Evolutionary conservation across 306 rosid species (phyloP).

Genomic region (Herpetospermum pedunculosum): DNA sequence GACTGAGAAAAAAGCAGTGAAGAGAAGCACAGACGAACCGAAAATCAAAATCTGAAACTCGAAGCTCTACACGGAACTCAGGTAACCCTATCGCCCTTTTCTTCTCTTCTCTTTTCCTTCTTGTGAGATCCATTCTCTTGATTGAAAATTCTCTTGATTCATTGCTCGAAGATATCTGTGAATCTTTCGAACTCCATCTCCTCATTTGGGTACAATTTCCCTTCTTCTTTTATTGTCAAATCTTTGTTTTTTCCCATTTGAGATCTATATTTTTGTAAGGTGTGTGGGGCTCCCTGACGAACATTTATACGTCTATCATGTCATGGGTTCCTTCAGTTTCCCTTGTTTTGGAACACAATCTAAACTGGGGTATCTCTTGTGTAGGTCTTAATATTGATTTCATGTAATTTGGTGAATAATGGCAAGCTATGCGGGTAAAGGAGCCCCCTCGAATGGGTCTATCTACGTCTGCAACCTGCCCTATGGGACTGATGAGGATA

Average conservation of each 20-base stretch:
- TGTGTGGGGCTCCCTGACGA: background rate
- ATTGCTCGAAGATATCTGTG: background rate
- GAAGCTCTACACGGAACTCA: background rate
- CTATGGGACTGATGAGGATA: slow-evolving; percentile 66
- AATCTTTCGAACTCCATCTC: background rate
- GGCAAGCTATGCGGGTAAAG: slow-evolving; percentile 63
- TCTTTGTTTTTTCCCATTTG: background rate
- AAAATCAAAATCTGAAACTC: background rate
- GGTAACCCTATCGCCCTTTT: slow-evolving; percentile 2
- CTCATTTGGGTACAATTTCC: background rate
- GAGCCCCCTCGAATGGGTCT: slow-evolving; percentile 69
- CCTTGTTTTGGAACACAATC: background rate
- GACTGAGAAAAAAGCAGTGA: background rate
- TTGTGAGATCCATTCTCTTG: background rate
- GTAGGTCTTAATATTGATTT: slow-evolving; percentile 33
- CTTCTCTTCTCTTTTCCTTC: background rate
- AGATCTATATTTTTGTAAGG: background rate
- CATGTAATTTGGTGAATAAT: slow-evolving; percentile 55
- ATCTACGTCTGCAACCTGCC: slow-evolving; percentile 93
- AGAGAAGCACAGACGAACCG: background rate
- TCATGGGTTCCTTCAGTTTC: background rate
- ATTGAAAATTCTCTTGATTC: background rate
- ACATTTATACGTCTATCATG: background rate
- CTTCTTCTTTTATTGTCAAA: background rate
- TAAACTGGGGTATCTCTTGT: slow-evolving; percentile 2